Evolutionary conservation across 768 basidiomycete genomes (phyloP).

Genomic region (Collybia nuda): DNA sequence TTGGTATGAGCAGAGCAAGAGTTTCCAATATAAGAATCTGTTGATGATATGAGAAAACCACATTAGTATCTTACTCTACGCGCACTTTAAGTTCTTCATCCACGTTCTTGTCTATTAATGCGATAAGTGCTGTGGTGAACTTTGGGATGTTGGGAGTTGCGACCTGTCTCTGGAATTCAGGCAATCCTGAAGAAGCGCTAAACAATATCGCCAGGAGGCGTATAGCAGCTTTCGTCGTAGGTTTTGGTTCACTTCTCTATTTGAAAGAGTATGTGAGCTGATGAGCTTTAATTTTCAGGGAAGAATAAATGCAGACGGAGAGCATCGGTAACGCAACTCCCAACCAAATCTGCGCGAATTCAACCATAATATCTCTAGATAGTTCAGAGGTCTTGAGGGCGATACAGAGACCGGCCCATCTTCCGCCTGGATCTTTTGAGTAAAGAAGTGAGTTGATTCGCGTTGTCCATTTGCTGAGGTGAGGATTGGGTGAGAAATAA

Average conservation of each 20-base stretch:
- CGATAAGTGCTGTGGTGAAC: slow-evolving; percentile 58
- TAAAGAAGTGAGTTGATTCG: slow-evolving; percentile 73
- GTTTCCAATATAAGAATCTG: slow-evolving; percentile 48
- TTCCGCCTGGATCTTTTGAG: slow-evolving; percentile 72
- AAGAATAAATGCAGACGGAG: slow-evolving; percentile 53
- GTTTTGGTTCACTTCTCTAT: slow-evolving; percentile 69
- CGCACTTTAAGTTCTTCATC: slow-evolving; percentile 58
- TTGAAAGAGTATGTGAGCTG: slow-evolving; percentile 10
- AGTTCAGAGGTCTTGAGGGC: slow-evolving; percentile 64
- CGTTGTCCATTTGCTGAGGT: slow-evolving; percentile 74
- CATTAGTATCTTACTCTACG: not conserved
- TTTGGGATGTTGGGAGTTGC: slow-evolving; percentile 71
- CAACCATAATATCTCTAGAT: slow-evolving; percentile 62
- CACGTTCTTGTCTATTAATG: slow-evolving; percentile 49
- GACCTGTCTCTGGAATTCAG: slow-evolving; percentile 83
- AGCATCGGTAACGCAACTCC: slow-evolving; percentile 61
- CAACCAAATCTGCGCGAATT: slow-evolving; percentile 74
- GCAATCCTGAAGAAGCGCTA: slow-evolving; percentile 52
- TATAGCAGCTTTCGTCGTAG: slow-evolving; percentile 62
- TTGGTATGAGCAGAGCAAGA: slow-evolving; percentile 52
- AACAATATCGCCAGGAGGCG: slow-evolving; percentile 65
- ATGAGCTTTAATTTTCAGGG: not conserved
- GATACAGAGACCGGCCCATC: slow-evolving; percentile 80
- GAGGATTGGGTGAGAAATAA: slow-evolving; percentile 58
- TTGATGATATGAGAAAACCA: not conserved